Percentiles rank a stretch among this genome's conserved stretches.
These are phyloP conservation scores for Tilletia horrida DNA, from an alignment of 1,284 basidiomycete genomes.

Conservation along the genomic window DNA sequence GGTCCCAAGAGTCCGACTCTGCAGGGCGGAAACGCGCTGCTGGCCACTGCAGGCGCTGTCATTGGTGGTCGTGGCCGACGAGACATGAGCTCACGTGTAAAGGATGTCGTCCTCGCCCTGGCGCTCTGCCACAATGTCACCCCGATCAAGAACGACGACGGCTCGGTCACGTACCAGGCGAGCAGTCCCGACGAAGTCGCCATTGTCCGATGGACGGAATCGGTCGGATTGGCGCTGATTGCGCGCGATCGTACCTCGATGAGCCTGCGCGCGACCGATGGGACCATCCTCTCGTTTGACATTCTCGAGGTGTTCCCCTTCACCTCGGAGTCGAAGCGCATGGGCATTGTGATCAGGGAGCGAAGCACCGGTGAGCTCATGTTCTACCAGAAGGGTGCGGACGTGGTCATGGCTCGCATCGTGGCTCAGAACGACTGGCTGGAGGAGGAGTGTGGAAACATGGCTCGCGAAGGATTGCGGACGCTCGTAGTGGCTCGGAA, in stretches of 20 bases:
- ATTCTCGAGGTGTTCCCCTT: conserved; percentile 92
- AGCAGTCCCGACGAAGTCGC: conserved; percentile 98
- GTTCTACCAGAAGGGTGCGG: conserved; percentile 95
- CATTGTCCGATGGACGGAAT: conserved; percentile 96
- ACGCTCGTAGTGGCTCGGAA: conserved; percentile 90
- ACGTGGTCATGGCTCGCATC: conserved; percentile 91
- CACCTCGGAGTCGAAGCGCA: conserved; percentile 96
- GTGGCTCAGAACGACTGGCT: conserved; percentile 98
- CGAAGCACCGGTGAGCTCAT: conserved; percentile 70
- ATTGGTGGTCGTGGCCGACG: conserved; percentile 76
- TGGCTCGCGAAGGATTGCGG: conserved; percentile 92
- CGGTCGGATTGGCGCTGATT: conserved; percentile 81
- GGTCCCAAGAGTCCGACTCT: conserved; percentile 26
- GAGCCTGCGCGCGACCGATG: conserved; percentile 50
- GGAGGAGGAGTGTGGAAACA: conserved; percentile 96
- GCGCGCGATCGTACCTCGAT: conserved; percentile 85
- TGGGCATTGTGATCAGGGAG: conserved; percentile 94
- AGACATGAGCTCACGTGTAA: conserved; percentile 92
- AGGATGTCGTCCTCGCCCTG: conserved; percentile 85
- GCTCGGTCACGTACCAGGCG: conserved; percentile 90
- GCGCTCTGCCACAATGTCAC: conserved; percentile 98
- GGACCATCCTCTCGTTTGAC: conserved; percentile 65
- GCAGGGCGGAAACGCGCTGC: conserved; percentile 10
- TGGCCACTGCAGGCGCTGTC: conserved; percentile 67
- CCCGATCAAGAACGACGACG: conserved; percentile 89